Evolutionary conservation across 2,329 filamentous ascomycete genomes (phyloP).

Genomic region (Exophiala sp.): DNA sequence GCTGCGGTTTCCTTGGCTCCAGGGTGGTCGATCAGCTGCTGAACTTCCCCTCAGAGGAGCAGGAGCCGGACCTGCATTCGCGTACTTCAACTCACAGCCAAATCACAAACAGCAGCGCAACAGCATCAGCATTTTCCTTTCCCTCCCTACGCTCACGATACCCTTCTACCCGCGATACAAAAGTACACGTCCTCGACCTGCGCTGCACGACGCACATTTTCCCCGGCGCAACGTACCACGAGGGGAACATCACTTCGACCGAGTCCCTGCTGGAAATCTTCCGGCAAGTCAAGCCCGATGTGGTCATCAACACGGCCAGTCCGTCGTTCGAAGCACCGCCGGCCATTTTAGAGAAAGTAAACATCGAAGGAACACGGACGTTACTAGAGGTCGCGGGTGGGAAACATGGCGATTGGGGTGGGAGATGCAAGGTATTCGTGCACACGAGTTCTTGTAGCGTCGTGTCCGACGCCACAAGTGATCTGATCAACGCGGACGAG

Average conservation of each 20-base stretch:
- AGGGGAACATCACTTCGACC: slow-evolving; percentile 72
- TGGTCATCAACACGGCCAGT: slow-evolving; percentile 88
- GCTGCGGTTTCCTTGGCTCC: slow-evolving; percentile 80
- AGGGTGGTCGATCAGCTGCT: slow-evolving; percentile 74
- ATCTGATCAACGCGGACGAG: slow-evolving; percentile 84
- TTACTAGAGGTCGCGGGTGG: slow-evolving; percentile 67
- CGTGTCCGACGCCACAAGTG: slow-evolving; percentile 73
- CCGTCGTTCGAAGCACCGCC: slow-evolving; percentile 55
- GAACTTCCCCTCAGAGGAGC: slow-evolving; percentile 51
- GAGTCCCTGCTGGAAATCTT: slow-evolving; percentile 62
- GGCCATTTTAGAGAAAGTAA: slow-evolving; percentile 72
- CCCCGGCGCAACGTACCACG: slow-evolving; percentile 63
- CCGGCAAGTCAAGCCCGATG: slow-evolving; percentile 64
- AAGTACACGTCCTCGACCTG: slow-evolving; percentile 70
- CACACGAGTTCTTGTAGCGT: slow-evolving; percentile 90
- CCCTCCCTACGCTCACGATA: slow-evolving; percentile 39
- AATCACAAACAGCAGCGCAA: slow-evolving; percentile 34
- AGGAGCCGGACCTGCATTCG: slow-evolving; percentile 25
- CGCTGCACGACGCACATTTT: slow-evolving; percentile 65
- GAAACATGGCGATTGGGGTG: slow-evolving; percentile 60
- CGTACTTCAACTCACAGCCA: slow-evolving; percentile 25
- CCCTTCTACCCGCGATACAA: slow-evolving; percentile 41
- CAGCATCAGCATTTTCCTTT: slow-evolving; percentile 33
- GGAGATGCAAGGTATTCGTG: slow-evolving; percentile 66
- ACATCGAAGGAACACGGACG: slow-evolving; percentile 78